phyloP scores from a whole-genome alignment of 2,329 filamentous ascomycete genomes.

The Drechslera avenae region DNA sequence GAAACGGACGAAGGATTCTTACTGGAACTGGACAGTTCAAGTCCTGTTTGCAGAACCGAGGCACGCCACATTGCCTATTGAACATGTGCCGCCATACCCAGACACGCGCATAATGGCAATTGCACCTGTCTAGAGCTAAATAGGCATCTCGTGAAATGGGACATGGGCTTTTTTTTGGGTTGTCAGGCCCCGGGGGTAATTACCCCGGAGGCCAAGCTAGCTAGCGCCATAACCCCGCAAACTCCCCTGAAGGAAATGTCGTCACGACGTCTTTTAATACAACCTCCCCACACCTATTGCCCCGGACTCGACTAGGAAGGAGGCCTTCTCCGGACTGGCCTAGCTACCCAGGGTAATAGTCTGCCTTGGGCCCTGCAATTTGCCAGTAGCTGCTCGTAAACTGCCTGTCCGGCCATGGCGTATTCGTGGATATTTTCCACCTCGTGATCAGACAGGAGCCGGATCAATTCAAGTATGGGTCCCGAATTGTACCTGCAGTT shows the following conservation, averaged over 20 bases:
- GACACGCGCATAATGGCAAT: no score
- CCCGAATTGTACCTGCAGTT: neutral
- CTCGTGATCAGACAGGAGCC: neutral
- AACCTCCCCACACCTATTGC: neutral
- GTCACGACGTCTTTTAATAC: conserved; percentile 1
- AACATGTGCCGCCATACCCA: no score
- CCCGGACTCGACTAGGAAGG: neutral
- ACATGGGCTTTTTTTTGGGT: no score
- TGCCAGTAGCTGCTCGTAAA: neutral
- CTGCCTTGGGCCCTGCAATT: neutral
- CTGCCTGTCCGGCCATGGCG: neutral
- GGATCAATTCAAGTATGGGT: neutral
- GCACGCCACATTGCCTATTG: no score
- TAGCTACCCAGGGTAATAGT: neutral
- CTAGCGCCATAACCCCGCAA: conserved; percentile 9
- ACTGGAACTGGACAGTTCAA: no score
- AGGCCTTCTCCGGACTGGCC: neutral
- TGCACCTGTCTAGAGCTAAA: no score
- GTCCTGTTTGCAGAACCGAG: no score
- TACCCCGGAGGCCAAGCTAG: neutral
- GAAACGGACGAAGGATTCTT: no score
- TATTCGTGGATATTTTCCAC: conserved; percentile 14
- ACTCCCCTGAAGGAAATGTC: neutral
- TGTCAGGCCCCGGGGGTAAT: no score
- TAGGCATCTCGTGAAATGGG: no score